Evolutionary conservation across 495 filamentous ascomycete genomes (phyloP), one percentile per base, ranked within the genome.

Genomic region (Penicillium goetzii): DNA sequence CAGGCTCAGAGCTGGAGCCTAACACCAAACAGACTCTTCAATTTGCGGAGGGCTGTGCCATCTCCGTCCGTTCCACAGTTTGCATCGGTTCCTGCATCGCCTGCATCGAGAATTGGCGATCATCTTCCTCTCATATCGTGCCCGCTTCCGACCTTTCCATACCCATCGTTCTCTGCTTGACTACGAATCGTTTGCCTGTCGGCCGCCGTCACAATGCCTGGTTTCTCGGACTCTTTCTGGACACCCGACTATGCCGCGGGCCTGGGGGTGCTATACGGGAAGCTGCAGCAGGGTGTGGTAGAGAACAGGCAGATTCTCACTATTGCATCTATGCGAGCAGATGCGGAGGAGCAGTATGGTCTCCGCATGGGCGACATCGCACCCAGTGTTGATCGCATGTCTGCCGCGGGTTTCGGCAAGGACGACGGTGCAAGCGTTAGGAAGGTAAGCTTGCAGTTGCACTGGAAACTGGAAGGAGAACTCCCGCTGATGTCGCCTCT

Each of bases 381-480:
- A 58, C 90, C 93, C 19, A 85, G 88, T 8, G 89, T 93, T 57
- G 92, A 96, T 76, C 89, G 86, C 68, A 84, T 96, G 70, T 76
- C 84, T 14, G 89, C 90, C n/a, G 67, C 64, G 25, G 95, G 95
- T 50, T 99, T 99, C 74, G 79, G 80, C 49, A 90, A 90, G 72
- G 95, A 99, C 77, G 95, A 99, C 79, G 95, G 95, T 69, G 96
- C 95, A 49, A 99, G 92, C 75, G 88, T 96, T 66, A 85, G 92
- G 66, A 98, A 98, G 88, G 92, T 95, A 77, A 30, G 34, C 5
- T 34, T 38, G 52, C 8, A 21, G 9, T 28, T 30, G 25, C n/a
- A 34, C 52, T 14, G n/a, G 28, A 9, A 38, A 23, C n/a, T 25
- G 10, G 32, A 21, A 23, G 0, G 8, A 23, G 30, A 17, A 33